Evolutionary conservation across 1,284 basidiomycete species (phyloP), one percentile per base, ranked within the genome.

Genomic region (Mrakiaceae sp.): DNA sequence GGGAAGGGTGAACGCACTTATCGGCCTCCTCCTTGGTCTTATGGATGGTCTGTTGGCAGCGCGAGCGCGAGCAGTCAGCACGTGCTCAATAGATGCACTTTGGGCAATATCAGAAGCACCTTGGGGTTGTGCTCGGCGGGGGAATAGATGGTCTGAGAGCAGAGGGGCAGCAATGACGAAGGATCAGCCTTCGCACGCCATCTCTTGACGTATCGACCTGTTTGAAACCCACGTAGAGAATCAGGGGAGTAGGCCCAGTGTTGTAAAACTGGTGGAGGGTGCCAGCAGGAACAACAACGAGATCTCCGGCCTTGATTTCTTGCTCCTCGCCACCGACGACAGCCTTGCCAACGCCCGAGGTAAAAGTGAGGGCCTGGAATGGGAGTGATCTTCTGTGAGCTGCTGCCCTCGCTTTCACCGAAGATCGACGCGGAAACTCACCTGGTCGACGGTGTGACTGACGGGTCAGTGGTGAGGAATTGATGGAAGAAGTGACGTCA

Each of bases 191-290:
- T 5, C 11, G 49, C 44, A 46, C 14, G 16, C 46, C 42, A 12
- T 11, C n/a, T 39, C 27, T 16, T 7, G 11, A 12, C 5, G 50
- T 5, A 16, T 5, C 7, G 4, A 16, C 5, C 50, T 44, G 14
- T 44, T 2, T n/a, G 11, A 12, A 16, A 75, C 71, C 54, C 12
- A 73, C 74, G 69, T 74, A 75, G n/a, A 75, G 67, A 58, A 72
- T 71, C 4, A 76, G 68, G 39, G 74, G 74, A n/a, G 70, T 74
- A 8, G 74, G 71, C 3, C 73, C 74, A 14, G 72, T 70, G 69
- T 76, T 76, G 68, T 75, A 70, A 67, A 76, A 75, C 67, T 75
- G 73, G 65, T 76, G 75, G 68, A 74, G 72, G 43, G 74, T 75
- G 1, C 75, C 75, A 67, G 75, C 75, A 42, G 76, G 76, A 5